phyloP scores from a whole-genome alignment of 2,329 filamentous ascomycete genomes.

The Phyllosticta capitalensis region DNA sequence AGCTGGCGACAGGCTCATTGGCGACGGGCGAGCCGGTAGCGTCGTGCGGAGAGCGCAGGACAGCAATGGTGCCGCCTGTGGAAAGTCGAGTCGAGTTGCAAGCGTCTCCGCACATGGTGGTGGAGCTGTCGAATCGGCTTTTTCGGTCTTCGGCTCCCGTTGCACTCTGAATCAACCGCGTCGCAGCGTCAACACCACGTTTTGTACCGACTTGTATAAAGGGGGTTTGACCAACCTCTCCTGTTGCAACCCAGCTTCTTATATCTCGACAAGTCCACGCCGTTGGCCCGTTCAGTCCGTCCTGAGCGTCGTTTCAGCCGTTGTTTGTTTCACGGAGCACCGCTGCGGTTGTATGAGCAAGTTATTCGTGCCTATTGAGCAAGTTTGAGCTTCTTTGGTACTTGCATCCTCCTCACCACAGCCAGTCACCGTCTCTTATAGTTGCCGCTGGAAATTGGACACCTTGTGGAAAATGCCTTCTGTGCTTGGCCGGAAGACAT shows the following conservation, averaged over 20 bases:
- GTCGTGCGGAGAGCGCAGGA: constrained; percentile 6
- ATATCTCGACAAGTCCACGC: neutral
- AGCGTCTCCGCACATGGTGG: constrained; percentile 7
- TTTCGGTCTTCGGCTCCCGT: neutral
- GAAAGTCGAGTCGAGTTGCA: constrained; percentile 3
- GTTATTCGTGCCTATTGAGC: constrained; percentile 7
- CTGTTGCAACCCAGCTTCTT: neutral
- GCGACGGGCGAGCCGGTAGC: neutral
- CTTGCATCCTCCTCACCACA: neutral
- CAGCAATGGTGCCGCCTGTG: constrained; percentile 9
- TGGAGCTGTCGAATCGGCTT: neutral
- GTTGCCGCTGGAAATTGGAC: neutral
- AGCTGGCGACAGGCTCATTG: neutral
- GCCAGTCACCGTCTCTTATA: neutral
- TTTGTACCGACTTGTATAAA: neutral
- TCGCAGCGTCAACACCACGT: neutral
- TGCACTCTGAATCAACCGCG: neutral
- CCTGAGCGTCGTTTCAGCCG: neutral
- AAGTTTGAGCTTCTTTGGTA: constrained; percentile 9
- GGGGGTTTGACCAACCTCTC: neutral
- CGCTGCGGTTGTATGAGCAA: constrained; percentile 6
- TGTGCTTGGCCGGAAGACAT: neutral
- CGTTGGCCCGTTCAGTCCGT: neutral
- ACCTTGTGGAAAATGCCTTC: neutral
- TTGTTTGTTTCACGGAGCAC: neutral